Evolutionary conservation across 2,329 filamentous ascomycete genomes (phyloP).

Genomic region (Sporothrix variecibatus): DNA sequence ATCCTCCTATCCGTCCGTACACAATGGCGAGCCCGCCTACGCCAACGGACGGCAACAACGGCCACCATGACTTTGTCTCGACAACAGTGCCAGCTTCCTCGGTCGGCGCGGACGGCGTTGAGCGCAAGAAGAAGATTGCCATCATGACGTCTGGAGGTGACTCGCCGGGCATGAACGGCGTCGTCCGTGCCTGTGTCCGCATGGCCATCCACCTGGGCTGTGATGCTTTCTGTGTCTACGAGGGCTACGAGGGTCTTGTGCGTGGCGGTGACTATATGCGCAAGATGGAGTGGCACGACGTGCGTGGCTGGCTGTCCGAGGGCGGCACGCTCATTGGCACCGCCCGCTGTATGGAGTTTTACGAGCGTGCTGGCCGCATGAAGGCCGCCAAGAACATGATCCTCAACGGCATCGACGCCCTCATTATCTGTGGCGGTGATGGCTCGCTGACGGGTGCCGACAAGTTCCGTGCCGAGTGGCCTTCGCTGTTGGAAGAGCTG

Average conservation of each 20-base stretch:
- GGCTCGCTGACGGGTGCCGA: constrained; percentile 95
- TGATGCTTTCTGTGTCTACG: constrained; percentile 79
- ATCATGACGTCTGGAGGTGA: constrained; percentile 95
- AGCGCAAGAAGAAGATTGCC: constrained; percentile 68
- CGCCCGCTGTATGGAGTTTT: constrained; percentile 89
- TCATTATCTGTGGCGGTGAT: constrained; percentile 96
- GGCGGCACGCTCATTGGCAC: constrained; percentile 96
- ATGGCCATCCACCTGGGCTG: constrained; percentile 85
- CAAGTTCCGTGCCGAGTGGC: constrained; percentile 90
- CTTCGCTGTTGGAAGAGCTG: constrained; percentile 80
- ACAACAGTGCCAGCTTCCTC: not conserved
- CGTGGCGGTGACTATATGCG: constrained; percentile 85
- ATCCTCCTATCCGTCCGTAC: not conserved
- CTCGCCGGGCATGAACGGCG: constrained; percentile 92
- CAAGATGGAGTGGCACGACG: constrained; percentile 88
- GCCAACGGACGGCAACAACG: not conserved
- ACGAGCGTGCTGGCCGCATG: constrained; percentile 80
- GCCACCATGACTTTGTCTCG: not conserved
- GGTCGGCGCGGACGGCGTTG: constrained; percentile 22
- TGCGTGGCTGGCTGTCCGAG: constrained; percentile 89
- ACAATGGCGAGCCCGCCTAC: constrained; percentile 10
- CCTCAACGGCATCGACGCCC: constrained; percentile 85
- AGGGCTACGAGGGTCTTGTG: constrained; percentile 95
- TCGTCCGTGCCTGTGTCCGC: constrained; percentile 85
- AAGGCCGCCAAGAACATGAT: constrained; percentile 93